These are phyloP conservation scores for Boechera divaricarpa DNA, from an alignment of 345 rosid species.

Conservation along the genomic window DNA sequence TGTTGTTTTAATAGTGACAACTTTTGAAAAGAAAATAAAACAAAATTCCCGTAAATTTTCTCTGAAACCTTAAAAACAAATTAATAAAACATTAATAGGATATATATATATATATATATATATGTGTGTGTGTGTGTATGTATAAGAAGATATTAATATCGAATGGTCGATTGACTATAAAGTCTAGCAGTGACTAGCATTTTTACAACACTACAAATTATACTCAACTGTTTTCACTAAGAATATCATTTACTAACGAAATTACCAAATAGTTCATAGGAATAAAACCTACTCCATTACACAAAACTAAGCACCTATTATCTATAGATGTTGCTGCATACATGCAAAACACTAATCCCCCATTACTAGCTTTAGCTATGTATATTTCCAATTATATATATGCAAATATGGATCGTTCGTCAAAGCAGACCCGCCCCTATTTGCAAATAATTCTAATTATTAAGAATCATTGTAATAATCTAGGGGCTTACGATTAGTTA, in stretches of 20 bases:
- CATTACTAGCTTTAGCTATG: slow-evolving; percentile 30
- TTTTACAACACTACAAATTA: neutral
- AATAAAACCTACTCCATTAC: neutral
- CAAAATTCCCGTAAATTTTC: too few relatives aligned
- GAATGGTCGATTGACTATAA: neutral
- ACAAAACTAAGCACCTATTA: slow-evolving; percentile 14
- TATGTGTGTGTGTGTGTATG: too few relatives aligned
- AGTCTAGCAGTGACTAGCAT: neutral
- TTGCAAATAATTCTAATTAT: neutral
- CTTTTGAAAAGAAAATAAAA: too few relatives aligned
- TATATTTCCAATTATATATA: slow-evolving; percentile 7
- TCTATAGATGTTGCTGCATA: slow-evolving; percentile 20
- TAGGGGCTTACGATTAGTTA: neutral
- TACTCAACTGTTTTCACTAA: neutral
- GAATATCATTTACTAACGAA: neutral
- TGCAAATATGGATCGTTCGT: slow-evolving; percentile 6
- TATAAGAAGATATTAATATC: neutral
- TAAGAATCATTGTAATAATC: slow-evolving; percentile 4
- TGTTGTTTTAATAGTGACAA: too few relatives aligned
- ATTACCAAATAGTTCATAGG: neutral
- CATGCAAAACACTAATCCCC: slow-evolving; percentile 42
- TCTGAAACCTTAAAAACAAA: neutral
- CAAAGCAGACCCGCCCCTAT: slow-evolving; percentile 5
- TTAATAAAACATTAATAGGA: neutral
- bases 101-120: too few relatives aligned